A percentile compares a stretch with the other conserved stretches of the same genome.
phyloP scores from a whole-genome alignment of 306 rosid species.

The Datisca glomerata region DNA sequence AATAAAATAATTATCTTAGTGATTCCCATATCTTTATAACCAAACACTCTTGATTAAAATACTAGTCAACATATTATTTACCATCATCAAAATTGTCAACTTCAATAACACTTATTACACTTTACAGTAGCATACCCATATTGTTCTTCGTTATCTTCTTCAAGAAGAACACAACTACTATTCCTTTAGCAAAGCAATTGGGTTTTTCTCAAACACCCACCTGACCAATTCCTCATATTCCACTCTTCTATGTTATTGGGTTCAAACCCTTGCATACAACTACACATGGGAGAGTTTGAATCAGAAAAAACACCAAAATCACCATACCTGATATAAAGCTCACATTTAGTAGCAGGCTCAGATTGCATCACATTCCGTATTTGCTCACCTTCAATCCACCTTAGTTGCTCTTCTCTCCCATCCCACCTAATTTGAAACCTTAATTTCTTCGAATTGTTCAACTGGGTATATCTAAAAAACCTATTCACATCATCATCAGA shows the following conservation, averaged over 20 bases:
- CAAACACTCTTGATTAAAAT: too few relatives aligned
- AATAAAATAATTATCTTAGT: too few relatives aligned
- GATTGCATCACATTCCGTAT: constrained; percentile 23
- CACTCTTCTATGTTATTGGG: constrained; percentile 20
- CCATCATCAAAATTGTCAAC: too few relatives aligned
- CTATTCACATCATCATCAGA: not conserved
- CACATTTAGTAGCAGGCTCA: constrained; percentile 40
- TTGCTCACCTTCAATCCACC: too few relatives aligned
- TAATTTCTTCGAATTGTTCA: not conserved
- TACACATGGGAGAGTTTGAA: constrained; percentile 18
- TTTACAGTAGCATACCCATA: constrained; percentile 34
- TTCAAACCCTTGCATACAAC: constrained; percentile 47
- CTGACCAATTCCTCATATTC: constrained; percentile 31
- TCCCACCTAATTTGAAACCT: too few relatives aligned
- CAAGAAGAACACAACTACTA: constrained; percentile 5
- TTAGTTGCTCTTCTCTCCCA: too few relatives aligned
- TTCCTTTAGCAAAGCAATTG: constrained; percentile 26
- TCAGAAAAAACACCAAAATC: constrained; percentile 32
- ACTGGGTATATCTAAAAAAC: constrained; percentile 21
- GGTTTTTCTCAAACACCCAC: constrained; percentile 53
- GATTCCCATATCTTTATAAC: too few relatives aligned
- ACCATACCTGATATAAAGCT: constrained; percentile 60
- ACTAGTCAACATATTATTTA: too few relatives aligned
- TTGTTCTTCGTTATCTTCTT: constrained; percentile 16
- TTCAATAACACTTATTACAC: too few relatives aligned